A percentile compares a stretch with the other conserved stretches of the same genome.
Evolutionary conservation across 495 filamentous ascomycete genomes (phyloP).

Genomic region (Alectoria sarmentosa): DNA sequence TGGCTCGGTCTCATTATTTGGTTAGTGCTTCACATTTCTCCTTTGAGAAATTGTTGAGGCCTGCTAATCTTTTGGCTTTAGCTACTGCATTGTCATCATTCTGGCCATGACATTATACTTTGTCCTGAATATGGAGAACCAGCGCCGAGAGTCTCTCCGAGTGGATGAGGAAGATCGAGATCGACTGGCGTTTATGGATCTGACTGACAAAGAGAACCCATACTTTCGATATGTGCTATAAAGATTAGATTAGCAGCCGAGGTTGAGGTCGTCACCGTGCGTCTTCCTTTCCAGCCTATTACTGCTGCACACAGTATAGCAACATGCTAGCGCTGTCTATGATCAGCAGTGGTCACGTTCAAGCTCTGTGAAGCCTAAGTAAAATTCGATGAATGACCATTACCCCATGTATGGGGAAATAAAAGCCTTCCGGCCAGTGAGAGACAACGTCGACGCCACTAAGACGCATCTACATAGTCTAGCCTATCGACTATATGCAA

Average conservation of each 20-base stretch:
- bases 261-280: not conserved
- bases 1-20: slow-evolving; percentile 68
- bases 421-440: not conserved
- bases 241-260: slow-evolving; percentile 12
- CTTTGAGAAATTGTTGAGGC: slow-evolving; percentile 8
- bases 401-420: not conserved
- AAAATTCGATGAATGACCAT: too few species aligned
- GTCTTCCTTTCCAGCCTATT: not conserved
- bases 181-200: slow-evolving; percentile 59
- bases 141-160: slow-evolving; percentile 36
- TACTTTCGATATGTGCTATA: slow-evolving; percentile 69
- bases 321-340: not conserved
- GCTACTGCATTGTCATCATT: slow-evolving; percentile 61
- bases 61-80: slow-evolving; percentile 25
- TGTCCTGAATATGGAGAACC: slow-evolving; percentile 52
- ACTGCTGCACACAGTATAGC: not conserved
- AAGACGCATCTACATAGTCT: not conserved
- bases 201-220: slow-evolving; percentile 70
- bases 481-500: not conserved
- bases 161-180: slow-evolving; percentile 56
- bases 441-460: not conserved
- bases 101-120: slow-evolving; percentile 49
- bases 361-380: not conserved
- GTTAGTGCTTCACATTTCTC: slow-evolving; percentile 32
- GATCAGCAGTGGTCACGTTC: slow-evolving; percentile 2